phyloP scores from a whole-genome alignment of 768 basidiomycete species.

The Cytidiella melzeri region DNA sequence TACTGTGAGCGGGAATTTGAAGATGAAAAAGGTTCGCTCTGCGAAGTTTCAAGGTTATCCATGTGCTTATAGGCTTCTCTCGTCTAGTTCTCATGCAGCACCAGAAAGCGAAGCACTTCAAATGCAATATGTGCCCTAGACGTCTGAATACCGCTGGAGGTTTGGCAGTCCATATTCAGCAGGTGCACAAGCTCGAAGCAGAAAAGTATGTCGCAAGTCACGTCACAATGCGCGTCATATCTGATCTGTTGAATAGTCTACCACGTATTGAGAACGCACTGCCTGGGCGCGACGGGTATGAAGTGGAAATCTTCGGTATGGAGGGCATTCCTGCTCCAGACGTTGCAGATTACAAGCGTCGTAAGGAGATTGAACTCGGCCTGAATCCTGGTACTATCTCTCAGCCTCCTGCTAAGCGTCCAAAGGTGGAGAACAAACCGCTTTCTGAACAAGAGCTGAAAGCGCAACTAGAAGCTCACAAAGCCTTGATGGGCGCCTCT shows the following conservation, averaged over 20 bases:
- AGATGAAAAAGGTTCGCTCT: slow-evolving; percentile 86
- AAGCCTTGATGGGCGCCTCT: slow-evolving; percentile 77
- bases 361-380: slow-evolving; percentile 92
- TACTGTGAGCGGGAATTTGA: slow-evolving; percentile 99
- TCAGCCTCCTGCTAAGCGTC: slow-evolving; percentile 74
- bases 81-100: slow-evolving; percentile 90
- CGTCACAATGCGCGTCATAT: too few relatives aligned
- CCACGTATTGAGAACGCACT: slow-evolving; percentile 95
- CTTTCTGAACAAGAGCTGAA: slow-evolving; percentile 80
- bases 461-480: slow-evolving; percentile 84
- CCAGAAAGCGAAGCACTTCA: slow-evolving; percentile 99
- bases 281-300: slow-evolving; percentile 94
- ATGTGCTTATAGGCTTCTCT: neutral
- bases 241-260: slow-evolving; percentile 34
- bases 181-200: slow-evolving; percentile 98
- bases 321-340: slow-evolving; percentile 95
- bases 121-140: slow-evolving; percentile 92
- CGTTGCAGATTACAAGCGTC: slow-evolving; percentile 91
- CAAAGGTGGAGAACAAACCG: slow-evolving; percentile 71
- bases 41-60: slow-evolving; percentile 2
- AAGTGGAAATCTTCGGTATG: slow-evolving; percentile 99
- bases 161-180: slow-evolving; percentile 95
- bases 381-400: slow-evolving; percentile 76
- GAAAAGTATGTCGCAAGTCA: slow-evolving; percentile 51
- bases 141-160: slow-evolving; percentile 97